A percentile compares a stretch with the other conserved stretches of the same genome.
These are phyloP conservation scores for Dictyophora rubrovolvata DNA, from an alignment of 768 basidiomycete genomes.

Conservation along the genomic window DNA sequence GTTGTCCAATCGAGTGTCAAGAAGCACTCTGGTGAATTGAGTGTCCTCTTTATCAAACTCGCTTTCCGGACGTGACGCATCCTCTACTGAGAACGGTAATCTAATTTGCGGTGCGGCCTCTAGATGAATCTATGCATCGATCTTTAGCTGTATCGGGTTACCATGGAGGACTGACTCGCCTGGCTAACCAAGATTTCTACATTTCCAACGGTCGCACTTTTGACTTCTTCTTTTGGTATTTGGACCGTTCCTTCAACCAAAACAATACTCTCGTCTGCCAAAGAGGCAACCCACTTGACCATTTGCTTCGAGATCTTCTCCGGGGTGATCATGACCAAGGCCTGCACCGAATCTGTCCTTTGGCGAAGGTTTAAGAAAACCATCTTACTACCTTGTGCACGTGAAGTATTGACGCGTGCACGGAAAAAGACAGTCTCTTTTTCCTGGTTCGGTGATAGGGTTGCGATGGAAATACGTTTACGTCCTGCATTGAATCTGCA, in stretches of 20 bases:
- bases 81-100: slow-evolving; percentile 87
- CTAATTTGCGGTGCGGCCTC: slow-evolving; percentile 67
- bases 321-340: slow-evolving; percentile 58
- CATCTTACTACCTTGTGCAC: slow-evolving; percentile 92
- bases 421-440: slow-evolving; percentile 75
- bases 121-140: slow-evolving; percentile 54
- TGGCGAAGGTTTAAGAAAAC: slow-evolving; percentile 91
- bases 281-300: slow-evolving; percentile 79
- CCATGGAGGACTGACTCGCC: slow-evolving; percentile 33
- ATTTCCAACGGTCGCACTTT: slow-evolving; percentile 80
- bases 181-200: slow-evolving; percentile 79
- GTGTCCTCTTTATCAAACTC: slow-evolving; percentile 51
- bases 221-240: slow-evolving; percentile 75
- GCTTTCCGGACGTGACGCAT: slow-evolving; percentile 76
- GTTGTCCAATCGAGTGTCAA: slow-evolving; percentile 92
- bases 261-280: slow-evolving; percentile 84
- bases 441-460: slow-evolving; percentile 49
- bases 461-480: slow-evolving; percentile 51
- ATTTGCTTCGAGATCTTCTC: slow-evolving; percentile 91
- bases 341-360: slow-evolving; percentile 78
- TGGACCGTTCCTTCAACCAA: slow-evolving; percentile 78
- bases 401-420: slow-evolving; percentile 83
- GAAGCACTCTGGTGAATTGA: slow-evolving; percentile 70
- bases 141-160: background rate
- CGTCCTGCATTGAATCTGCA: slow-evolving; percentile 32